Percentiles rank a stretch among this genome's conserved stretches.
Conservation (phyloP, 148 eudicot species). For the Arctostaphylos glauca region DNA sequence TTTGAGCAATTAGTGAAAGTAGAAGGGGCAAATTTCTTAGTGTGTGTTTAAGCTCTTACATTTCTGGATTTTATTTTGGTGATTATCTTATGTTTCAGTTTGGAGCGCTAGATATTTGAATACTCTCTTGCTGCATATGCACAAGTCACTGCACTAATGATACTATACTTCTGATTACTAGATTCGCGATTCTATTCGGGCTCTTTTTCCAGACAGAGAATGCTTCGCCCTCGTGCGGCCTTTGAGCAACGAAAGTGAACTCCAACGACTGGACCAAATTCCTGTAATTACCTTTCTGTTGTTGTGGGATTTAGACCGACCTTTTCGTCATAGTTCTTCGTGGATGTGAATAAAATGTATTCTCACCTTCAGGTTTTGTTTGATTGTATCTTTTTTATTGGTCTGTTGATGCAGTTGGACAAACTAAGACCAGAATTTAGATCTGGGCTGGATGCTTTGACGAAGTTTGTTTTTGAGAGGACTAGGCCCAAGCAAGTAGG, state of each 20-base stretch:
- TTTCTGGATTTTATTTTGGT: neutral
- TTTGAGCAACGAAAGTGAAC: conserved; percentile 75
- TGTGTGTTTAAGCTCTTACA: neutral
- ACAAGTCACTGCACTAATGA: neutral
- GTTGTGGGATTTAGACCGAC: neutral
- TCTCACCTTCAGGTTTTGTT: neutral
- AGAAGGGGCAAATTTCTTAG: neutral
- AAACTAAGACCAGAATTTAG: conserved; percentile 86
- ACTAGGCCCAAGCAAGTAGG: conserved; percentile 96
- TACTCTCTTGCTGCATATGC: conserved; percentile 3
- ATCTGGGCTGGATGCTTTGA: conserved; percentile 88
- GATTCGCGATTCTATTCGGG: conserved; percentile 94
- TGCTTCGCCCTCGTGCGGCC: conserved; percentile 97
- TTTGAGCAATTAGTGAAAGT: neutral
- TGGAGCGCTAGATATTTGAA: neutral
- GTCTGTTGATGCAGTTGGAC: conserved; percentile 52
- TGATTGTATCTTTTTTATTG: neutral
- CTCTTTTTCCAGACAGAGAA: conserved; percentile 96
- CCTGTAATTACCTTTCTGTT: conserved; percentile 49
- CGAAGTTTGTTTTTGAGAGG: conserved; percentile 91
- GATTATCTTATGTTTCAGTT: neutral
- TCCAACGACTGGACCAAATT: conserved; percentile 90
- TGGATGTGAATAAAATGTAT: neutral
- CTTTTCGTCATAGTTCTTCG: conserved; percentile 7
- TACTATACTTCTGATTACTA: conserved; percentile 23